Percentiles rank a stretch among this genome's conserved stretches.
Evolutionary conservation across 192 early-diverging fungal genomes (phyloP).

Genomic region (Gigaspora rosea): DNA sequence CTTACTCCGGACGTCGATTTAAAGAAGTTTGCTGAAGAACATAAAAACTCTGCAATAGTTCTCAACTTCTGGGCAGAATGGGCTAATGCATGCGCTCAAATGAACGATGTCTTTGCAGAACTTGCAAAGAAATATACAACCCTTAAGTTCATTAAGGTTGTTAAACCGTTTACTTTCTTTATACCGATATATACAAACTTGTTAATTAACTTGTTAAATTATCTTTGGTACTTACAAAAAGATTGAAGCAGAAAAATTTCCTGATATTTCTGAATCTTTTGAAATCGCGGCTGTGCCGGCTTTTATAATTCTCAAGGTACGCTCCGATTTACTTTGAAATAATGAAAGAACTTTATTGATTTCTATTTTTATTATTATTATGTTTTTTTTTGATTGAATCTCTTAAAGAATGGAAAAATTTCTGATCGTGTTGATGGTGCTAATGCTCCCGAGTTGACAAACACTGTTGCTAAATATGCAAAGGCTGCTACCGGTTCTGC

Average conservation of each 20-base stretch:
- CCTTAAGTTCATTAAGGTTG: conserved; percentile 78
- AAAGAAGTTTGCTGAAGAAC: conserved; percentile 12
- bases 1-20: conserved; percentile 16
- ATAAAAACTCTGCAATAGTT: conserved; percentile 44
- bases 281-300: conserved; percentile 93
- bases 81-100: conserved; percentile 87
- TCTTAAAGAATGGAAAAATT: conserved; percentile 10
- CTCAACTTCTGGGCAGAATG: conserved; percentile 94
- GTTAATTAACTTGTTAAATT: background rate
- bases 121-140: conserved; percentile 75
- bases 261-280: conserved; percentile 83
- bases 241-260: conserved; percentile 89
- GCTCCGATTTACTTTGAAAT: too few relatives aligned
- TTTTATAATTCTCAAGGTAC: conserved; percentile 80
- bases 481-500: conserved; percentile 34
- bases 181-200: background rate
- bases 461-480: conserved; percentile 56
- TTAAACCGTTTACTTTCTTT: background rate
- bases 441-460: conserved; percentile 79
- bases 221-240: conserved; percentile 18
- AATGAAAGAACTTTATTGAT: background rate
- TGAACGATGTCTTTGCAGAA: conserved; percentile 90
- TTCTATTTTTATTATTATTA: too few relatives aligned
- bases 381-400: background rate
- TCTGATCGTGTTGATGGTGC: conserved; percentile 83